Base-by-base conservation (phyloP, 495 filamentous ascomycete species). In the Aspergillus nidulans region DNA sequence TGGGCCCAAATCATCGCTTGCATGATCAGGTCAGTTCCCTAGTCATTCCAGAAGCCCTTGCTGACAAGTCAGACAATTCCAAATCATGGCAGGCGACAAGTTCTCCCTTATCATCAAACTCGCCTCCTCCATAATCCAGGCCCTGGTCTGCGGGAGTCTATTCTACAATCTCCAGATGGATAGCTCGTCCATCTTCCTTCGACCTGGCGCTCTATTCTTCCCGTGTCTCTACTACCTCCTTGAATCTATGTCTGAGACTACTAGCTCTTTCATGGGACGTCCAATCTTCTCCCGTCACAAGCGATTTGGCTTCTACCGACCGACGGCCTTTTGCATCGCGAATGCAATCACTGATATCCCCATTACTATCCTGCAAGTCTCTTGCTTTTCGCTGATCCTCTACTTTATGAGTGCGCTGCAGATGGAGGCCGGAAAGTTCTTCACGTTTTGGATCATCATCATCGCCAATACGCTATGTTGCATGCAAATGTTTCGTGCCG, bases 331-430 rank as follows among this genome's bases (percentile, higher is more conserved):
- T 10, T 90, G 87, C 79, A 84, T 91, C 55, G 88, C 87, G 0
- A 87, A 91, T 58, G 89, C 90, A 46, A 78, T 85, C 13, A 85
- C 90, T 6, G 89, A 92, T 65, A 72, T 89, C 40, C 81, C 84
- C 0, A 88, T 91, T 51, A 75, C 86, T 0, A 73, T 85, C 2
- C 62, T 80, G 0, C 86, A 88, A 56, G 85, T 90, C 19, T 63
- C 89, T 23, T 74, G 85, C 20, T 92, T 91, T 65, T 80, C 78
- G 32, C 69, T 91, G 38, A 88, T 91, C 40, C 80, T 91, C 13
- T 92, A 92, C 66, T 92, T 91, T 65, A 89, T 91, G 85, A 75
- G 79, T 2, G 78, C 77, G 13, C 72, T 92, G 7, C 81, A 81
- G 25, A 79, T 82, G 53, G 76, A 84, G 51, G 83, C 86, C 4